Percentiles rank a stretch among this genome's conserved stretches.
phyloP scores from a whole-genome alignment of 306 rosid species.

The Lagenaria siceraria region DNA sequence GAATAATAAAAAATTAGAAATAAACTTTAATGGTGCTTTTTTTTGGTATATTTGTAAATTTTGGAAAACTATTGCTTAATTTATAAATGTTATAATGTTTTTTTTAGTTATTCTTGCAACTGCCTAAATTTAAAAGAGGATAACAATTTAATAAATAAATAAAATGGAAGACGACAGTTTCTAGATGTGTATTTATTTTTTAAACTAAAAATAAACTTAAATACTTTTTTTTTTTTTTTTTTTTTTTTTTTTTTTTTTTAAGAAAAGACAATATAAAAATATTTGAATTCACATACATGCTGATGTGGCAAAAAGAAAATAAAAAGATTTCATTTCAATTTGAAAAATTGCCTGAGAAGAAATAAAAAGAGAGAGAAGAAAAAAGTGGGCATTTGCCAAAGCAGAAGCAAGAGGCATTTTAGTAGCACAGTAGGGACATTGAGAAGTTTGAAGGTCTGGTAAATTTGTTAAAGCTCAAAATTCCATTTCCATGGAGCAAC shows the following conservation, averaged over 20 bases:
- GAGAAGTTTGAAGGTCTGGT: background rate
- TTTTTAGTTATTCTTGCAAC: no score
- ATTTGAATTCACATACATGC: background rate
- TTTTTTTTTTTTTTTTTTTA: background rate
- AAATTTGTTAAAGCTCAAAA: slow-evolving; percentile 17
- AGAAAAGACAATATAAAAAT: background rate
- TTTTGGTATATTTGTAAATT: no score
- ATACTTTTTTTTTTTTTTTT: background rate
- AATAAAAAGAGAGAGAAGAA: background rate
- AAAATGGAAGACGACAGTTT: no score
- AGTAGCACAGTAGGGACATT: background rate
- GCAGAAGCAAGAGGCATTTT: background rate
- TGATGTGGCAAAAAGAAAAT: background rate
- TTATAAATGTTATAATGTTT: no score
- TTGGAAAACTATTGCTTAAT: no score
- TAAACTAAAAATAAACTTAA: no score
- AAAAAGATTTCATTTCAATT: background rate
- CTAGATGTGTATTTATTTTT: background rate
- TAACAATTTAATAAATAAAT: no score
- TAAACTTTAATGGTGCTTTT: no score
- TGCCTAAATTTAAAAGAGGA: no score
- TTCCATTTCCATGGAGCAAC: slow-evolving; percentile 34
- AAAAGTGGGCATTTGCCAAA: background rate
- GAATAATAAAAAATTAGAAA: no score
- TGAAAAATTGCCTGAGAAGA: background rate